Conservation (phyloP, 2,329 filamentous ascomycete species). For the Hypoxylon sp. region DNA sequence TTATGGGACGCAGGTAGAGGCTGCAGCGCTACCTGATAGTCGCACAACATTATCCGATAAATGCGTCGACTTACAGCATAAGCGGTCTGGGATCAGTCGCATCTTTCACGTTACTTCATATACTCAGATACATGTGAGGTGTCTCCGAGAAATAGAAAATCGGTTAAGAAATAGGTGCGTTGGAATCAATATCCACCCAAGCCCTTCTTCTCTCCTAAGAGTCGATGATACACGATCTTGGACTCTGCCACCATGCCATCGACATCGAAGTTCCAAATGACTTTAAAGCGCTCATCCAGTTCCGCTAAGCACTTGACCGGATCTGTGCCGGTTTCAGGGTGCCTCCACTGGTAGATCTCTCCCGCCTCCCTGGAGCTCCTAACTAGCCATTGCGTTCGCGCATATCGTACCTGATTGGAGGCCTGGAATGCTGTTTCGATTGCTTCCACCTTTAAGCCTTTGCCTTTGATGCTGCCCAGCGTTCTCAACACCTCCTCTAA, state of each 20-base stretch:
- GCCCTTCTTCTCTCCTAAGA: background rate
- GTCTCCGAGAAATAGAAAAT: too few species aligned
- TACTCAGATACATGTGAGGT: too few species aligned
- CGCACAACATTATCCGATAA: too few species aligned
- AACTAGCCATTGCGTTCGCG: slow-evolving; percentile 55
- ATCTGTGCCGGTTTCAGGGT: slow-evolving; percentile 44
- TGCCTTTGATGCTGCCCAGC: background rate
- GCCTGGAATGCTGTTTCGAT: slow-evolving; percentile 46
- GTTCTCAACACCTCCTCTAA: slow-evolving; percentile 40
- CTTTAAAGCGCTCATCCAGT: slow-evolving; percentile 47
- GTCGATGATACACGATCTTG: background rate
- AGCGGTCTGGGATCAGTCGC: too few species aligned
- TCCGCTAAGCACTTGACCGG: slow-evolving; percentile 48
- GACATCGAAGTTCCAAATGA: slow-evolving; percentile 51
- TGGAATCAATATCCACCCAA: too few species aligned
- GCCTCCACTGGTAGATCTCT: slow-evolving; percentile 51
- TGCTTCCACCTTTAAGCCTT: background rate
- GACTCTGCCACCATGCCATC: slow-evolving; percentile 43
- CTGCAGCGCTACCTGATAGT: too few species aligned
- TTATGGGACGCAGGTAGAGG: too few species aligned
- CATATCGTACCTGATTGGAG: slow-evolving; percentile 50
- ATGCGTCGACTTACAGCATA: too few species aligned
- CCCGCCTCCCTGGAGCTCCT: slow-evolving; percentile 49
- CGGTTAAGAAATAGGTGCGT: too few species aligned
- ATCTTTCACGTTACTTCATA: too few species aligned